phyloP scores from a whole-genome alignment of 2,329 filamentous ascomycete species.

The Colletotrichum siamense region DNA sequence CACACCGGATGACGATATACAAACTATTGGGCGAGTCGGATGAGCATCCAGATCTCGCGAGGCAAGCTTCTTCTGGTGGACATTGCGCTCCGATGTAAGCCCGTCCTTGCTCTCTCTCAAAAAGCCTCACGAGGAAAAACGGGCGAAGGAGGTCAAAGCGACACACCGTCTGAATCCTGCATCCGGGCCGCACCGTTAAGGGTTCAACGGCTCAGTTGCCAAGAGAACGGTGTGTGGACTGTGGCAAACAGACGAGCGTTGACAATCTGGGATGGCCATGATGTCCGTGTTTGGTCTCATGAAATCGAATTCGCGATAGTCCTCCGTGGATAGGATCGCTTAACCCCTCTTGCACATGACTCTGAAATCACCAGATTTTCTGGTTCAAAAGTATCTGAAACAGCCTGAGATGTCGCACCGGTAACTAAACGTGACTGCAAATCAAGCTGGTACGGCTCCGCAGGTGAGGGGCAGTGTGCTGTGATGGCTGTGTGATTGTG shows the following conservation, averaged over 20 bases:
- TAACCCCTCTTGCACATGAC: not conserved
- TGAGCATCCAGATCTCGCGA: not conserved
- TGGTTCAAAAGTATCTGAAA: not conserved
- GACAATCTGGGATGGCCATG: not conserved
- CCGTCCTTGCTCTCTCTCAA: not conserved
- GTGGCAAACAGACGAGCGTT: not conserved
- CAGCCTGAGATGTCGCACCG: conserved; percentile 1
- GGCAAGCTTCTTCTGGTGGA: not conserved
- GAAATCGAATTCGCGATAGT: not conserved
- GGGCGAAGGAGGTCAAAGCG: not conserved
- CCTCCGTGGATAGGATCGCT: not conserved
- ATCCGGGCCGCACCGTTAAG: not conserved
- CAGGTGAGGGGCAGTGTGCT: not conserved
- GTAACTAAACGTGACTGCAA: not conserved
- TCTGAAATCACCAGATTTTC: not conserved
- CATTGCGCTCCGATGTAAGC: not conserved
- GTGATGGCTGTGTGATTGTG: not conserved
- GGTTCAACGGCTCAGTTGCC: not conserved
- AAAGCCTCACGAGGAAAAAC: not conserved
- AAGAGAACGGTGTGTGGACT: not conserved
- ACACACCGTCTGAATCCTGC: not conserved
- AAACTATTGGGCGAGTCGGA: not conserved
- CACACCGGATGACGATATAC: not conserved
- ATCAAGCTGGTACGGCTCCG: conserved; percentile 1
- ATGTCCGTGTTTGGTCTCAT: not conserved